Percentiles rank a stretch among this genome's conserved stretches.
Evolutionary conservation across 1,139 yeast species (phyloP).

Genomic region (Saccharomyces hybrid): DNA sequence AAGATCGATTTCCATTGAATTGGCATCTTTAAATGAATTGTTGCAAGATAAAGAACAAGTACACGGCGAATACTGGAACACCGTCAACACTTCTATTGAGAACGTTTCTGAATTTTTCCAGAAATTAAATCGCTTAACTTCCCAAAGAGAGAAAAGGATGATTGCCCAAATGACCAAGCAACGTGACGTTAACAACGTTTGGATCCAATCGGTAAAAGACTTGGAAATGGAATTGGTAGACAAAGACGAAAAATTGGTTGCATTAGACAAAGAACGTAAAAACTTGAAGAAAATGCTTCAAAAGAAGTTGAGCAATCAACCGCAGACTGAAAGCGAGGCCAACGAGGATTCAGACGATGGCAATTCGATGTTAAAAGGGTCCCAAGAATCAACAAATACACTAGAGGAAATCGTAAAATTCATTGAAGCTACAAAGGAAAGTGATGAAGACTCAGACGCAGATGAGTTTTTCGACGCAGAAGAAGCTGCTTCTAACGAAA

Average conservation of each 20-base stretch:
- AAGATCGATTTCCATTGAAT: conserved; percentile 54
- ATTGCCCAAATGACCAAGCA: conserved; percentile 60
- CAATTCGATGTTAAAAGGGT: conserved; percentile 4
- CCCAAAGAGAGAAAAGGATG: conserved; percentile 36
- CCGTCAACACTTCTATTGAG: conserved; percentile 30
- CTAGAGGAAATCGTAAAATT: conserved; percentile 41
- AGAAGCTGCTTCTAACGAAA: conserved; percentile 39
- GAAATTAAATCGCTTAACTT: conserved; percentile 27
- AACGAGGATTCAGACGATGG: conserved; percentile 15
- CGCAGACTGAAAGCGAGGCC: conserved; percentile 7
- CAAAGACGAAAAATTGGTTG: conserved; percentile 67
- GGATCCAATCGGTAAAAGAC: conserved; percentile 87
- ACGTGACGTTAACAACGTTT: conserved; percentile 70
- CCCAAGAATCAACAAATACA: conserved; percentile 16
- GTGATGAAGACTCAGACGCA: conserved; percentile 49
- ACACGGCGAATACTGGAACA: conserved; percentile 21
- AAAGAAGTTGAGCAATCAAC: conserved; percentile 22
- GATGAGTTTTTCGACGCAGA: conserved; percentile 94
- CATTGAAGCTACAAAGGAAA: conserved; percentile 43
- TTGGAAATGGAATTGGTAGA: conserved; percentile 72
- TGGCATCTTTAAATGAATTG: conserved; percentile 51
- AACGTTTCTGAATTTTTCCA: conserved; percentile 29
- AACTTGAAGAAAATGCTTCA: conserved; percentile 55
- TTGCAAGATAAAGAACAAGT: conserved; percentile 29
- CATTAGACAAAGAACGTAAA: conserved; percentile 63